Evolutionary conservation across 139 green algal genomes (phyloP).

Genomic region (Yamagishiella unicocca): DNA sequence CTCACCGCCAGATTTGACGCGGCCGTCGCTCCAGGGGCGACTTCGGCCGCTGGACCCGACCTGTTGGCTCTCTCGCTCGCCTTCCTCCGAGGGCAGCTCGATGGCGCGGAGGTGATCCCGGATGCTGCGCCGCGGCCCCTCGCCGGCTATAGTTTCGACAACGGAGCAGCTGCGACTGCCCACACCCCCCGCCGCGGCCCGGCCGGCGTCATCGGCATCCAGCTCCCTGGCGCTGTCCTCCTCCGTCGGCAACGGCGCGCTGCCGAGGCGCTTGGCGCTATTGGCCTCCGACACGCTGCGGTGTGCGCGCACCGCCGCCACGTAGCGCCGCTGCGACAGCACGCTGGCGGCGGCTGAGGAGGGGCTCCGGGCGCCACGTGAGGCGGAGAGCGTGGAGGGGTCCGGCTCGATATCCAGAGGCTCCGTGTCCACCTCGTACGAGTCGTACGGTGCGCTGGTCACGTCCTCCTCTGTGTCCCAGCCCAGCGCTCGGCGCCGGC

Average conservation of each 20-base stretch:
- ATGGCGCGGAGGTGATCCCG: too few species aligned
- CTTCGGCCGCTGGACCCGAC: too few species aligned
- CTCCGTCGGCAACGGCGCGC: not conserved
- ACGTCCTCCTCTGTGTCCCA: constrained; percentile 10
- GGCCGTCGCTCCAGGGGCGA: too few species aligned
- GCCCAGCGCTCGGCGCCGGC: not conserved
- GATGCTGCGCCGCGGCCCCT: too few species aligned
- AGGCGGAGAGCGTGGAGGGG: not conserved
- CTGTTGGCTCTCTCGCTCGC: too few species aligned
- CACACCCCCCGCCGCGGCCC: not conserved
- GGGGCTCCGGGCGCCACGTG: not conserved
- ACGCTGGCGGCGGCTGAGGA: constrained; percentile 35
- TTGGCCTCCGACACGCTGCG: constrained; percentile 46
- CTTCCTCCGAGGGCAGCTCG: too few species aligned
- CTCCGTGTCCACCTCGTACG: not conserved
- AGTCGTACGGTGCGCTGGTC: not conserved
- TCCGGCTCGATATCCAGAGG: not conserved
- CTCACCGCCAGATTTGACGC: too few species aligned
- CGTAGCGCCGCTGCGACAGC: constrained; percentile 33
- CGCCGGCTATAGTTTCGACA: too few species aligned
- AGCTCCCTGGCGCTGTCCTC: too few species aligned
- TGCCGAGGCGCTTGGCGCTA: constrained; percentile 5
- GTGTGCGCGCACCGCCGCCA: constrained; percentile 31
- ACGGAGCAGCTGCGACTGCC: not conserved
- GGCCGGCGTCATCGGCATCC: not conserved